A percentile compares a stretch with the other conserved stretches of the same genome.
Evolutionary conservation across 768 basidiomycete species (phyloP).

Genomic region (Austroboletus eburneus): DNA sequence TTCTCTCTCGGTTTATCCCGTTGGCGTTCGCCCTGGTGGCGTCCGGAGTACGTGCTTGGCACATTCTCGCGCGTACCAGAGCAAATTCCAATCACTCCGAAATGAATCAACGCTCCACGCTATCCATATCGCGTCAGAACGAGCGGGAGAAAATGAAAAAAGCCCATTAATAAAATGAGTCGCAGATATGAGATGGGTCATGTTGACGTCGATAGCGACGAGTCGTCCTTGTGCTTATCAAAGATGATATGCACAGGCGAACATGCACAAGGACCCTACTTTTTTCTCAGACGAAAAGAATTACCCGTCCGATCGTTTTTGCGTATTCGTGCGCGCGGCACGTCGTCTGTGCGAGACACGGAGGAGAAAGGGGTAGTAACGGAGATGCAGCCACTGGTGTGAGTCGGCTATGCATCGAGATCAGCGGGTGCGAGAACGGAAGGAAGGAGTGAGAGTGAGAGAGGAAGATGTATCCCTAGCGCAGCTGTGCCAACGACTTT

Average conservation of each 20-base stretch:
- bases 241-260: constrained; percentile 1
- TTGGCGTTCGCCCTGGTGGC: constrained; percentile 6
- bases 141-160: constrained; percentile 3
- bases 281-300: neutral
- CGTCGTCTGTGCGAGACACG: neutral
- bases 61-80: neutral
- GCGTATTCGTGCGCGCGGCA: neutral
- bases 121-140: constrained; percentile 8
- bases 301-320: neutral
- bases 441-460: no score
- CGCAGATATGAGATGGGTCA: constrained; percentile 3
- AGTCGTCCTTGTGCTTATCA: constrained; percentile 5
- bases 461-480: constrained; percentile 5
- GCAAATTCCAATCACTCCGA: constrained; percentile 9
- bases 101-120: constrained; percentile 19
- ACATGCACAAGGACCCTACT: constrained; percentile 9
- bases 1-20: constrained; percentile 2
- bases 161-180: neutral
- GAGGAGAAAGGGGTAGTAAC: no score
- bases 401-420: constrained; percentile 3
- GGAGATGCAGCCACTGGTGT: no score
- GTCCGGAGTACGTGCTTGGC: constrained; percentile 2
- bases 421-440: no score
- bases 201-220: constrained; percentile 1
- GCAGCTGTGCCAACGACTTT: constrained; percentile 6